Evolutionary conservation across 371 early-diverging fungal species (phyloP).

Genomic region (Mortierella sp.): DNA sequence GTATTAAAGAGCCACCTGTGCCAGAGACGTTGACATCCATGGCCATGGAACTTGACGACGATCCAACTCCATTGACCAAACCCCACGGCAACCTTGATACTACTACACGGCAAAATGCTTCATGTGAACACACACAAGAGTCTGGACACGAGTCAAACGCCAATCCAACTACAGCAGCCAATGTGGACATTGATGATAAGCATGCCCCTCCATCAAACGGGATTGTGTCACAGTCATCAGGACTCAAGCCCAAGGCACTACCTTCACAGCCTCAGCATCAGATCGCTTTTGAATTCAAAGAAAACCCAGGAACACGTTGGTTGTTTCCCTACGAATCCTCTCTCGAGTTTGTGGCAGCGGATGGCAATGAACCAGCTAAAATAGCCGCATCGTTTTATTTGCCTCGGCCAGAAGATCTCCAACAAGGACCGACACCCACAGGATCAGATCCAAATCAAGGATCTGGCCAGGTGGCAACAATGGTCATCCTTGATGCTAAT

Average conservation of each 20-base stretch:
- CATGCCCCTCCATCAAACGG: neutral
- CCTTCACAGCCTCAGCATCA: slow-evolving; percentile 29
- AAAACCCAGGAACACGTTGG: slow-evolving; percentile 45
- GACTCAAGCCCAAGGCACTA: slow-evolving; percentile 3
- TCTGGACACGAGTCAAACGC: neutral
- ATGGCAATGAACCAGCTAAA: slow-evolving; percentile 20
- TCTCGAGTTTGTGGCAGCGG: slow-evolving; percentile 26
- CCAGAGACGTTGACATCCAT: neutral
- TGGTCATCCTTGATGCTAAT: slow-evolving; percentile 43
- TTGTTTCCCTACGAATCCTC: slow-evolving; percentile 47
- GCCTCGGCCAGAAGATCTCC: slow-evolving; percentile 21
- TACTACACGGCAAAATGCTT: too few relatives aligned
- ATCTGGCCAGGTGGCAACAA: slow-evolving; percentile 31
- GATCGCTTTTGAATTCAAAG: slow-evolving; percentile 49
- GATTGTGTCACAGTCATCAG: slow-evolving; percentile 9
- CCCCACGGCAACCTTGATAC: too few relatives aligned
- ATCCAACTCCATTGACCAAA: neutral
- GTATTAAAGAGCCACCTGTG: neutral
- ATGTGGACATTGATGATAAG: slow-evolving; percentile 1
- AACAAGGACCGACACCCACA: neutral
- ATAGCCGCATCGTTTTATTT: slow-evolving; percentile 47
- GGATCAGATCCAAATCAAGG: neutral
- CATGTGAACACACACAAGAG: too few relatives aligned
- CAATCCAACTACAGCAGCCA: neutral
- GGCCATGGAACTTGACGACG: neutral